Percentiles rank a stretch among this genome's conserved stretches.
Evolutionary conservation across 768 basidiomycete genomes (phyloP).

Genomic region (Agaricus blazei): DNA sequence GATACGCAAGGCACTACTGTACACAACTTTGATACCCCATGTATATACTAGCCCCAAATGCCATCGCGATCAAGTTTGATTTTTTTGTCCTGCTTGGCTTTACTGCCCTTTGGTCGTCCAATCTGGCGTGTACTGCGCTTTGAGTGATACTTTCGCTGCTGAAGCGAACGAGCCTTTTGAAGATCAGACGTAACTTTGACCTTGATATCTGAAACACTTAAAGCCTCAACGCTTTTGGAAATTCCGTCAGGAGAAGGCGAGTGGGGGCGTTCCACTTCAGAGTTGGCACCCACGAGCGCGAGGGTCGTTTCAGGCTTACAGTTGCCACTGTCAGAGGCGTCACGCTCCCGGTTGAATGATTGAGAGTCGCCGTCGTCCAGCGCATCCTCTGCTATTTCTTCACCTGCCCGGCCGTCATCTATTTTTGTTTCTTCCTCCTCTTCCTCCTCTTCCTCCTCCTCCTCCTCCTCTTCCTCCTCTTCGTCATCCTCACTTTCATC

Average conservation of each 20-base stretch:
- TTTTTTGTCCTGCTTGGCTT: slow-evolving; percentile 73
- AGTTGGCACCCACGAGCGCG: neutral
- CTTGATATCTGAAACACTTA: slow-evolving; percentile 45
- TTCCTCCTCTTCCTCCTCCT: slow-evolving; percentile 30
- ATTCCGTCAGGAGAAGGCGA: slow-evolving; percentile 34
- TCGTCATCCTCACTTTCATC: slow-evolving; percentile 24
- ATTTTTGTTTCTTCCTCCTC: slow-evolving; percentile 18
- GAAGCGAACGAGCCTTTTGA: slow-evolving; percentile 49
- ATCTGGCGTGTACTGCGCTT: slow-evolving; percentile 58
- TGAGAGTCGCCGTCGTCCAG: slow-evolving; percentile 31
- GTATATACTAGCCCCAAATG: slow-evolving; percentile 41
- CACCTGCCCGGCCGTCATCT: slow-evolving; percentile 12
- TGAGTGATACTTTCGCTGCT: slow-evolving; percentile 75
- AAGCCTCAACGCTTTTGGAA: slow-evolving; percentile 35
- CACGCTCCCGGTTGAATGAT: neutral
- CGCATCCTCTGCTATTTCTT: slow-evolving; percentile 20
- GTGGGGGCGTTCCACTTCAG: slow-evolving; percentile 34
- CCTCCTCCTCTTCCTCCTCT: slow-evolving; percentile 30
- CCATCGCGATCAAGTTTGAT: slow-evolving; percentile 57
- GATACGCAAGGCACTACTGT: neutral
- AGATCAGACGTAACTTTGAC: slow-evolving; percentile 61
- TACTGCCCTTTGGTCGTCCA: slow-evolving; percentile 75
- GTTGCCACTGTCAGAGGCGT: neutral
- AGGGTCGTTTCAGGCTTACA: neutral
- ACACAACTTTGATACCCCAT: too few species aligned